Conservation (phyloP, 768 basidiomycete species). For the Lepiota venenata region DNA sequence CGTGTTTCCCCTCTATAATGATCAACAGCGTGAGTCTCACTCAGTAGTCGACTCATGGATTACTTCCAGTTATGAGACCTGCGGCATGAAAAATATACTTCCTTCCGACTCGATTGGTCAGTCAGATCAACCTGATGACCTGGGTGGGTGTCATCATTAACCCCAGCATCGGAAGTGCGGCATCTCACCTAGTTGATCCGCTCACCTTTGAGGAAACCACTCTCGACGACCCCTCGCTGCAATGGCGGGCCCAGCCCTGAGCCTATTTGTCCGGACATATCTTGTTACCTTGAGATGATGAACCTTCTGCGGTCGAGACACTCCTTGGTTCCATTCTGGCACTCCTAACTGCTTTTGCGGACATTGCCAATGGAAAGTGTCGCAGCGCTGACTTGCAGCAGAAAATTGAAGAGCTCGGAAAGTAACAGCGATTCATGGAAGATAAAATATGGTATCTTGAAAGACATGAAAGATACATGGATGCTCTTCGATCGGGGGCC, state of each 20-base stretch:
- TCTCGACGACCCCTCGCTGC: conserved; percentile 38
- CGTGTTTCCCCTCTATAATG: too few species aligned
- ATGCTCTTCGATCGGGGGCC: not conserved
- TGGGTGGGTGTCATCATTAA: conserved; percentile 58
- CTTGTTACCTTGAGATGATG: conserved; percentile 31
- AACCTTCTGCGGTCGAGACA: conserved; percentile 5
- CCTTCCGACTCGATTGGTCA: too few species aligned
- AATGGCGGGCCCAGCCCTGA: conserved; percentile 67
- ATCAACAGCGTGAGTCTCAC: too few species aligned
- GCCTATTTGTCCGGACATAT: conserved; percentile 58
- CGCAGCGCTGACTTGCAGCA: not conserved
- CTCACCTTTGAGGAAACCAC: conserved; percentile 46
- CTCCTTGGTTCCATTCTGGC: conserved; percentile 10
- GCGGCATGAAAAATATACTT: too few species aligned
- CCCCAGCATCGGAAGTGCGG: conserved; percentile 39
- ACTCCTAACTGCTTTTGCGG: conserved; percentile 10
- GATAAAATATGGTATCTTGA: conserved; percentile 1
- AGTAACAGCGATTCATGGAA: conserved; percentile 5
- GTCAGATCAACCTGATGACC: conserved; percentile 56
- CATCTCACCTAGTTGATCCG: conserved; percentile 40
- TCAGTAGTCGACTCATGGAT: too few species aligned
- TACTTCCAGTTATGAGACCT: too few species aligned
- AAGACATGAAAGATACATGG: conserved; percentile 1
- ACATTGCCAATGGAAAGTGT: conserved; percentile 6
- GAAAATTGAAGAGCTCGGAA: conserved; percentile 6